A percentile compares a stretch with the other conserved stretches of the same genome.
Conservation (phyloP, 2,329 filamentous ascomycete species). For the Ophiostoma himal-ulmi region DNA sequence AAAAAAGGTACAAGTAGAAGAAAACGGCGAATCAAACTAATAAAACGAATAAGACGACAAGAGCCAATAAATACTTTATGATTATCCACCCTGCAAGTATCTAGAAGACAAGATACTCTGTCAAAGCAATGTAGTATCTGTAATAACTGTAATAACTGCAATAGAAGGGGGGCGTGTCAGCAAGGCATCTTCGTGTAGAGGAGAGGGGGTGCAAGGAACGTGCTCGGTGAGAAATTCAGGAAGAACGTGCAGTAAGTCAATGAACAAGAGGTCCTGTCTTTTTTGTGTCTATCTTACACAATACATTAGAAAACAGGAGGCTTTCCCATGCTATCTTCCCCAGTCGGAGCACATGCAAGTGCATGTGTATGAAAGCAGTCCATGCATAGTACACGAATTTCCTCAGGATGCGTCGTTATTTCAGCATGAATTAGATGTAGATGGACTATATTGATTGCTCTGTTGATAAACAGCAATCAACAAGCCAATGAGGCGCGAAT, state of each 20-base stretch:
- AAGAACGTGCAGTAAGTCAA: slow-evolving; percentile 11
- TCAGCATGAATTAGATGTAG: background rate
- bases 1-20: slow-evolving; percentile 2
- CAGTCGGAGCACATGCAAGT: background rate
- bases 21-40: background rate
- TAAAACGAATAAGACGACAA: background rate
- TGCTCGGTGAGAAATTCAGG: slow-evolving; percentile 26
- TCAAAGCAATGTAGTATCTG: background rate
- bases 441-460: background rate
- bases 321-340: background rate
- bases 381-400: background rate
- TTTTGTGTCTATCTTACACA: background rate
- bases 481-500: background rate
- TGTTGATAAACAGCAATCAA: background rate
- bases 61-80: background rate
- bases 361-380: background rate
- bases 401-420: background rate
- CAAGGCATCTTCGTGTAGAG: background rate
- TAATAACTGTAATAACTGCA: background rate
- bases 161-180: background rate
- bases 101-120: background rate
- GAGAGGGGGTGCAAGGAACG: background rate
- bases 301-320: background rate
- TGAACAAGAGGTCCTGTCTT: background rate
- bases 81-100: slow-evolving; percentile 2